Evolutionary conservation across 345 rosid species (phyloP).

Genomic region (Zanthoxylum bungeanum): DNA sequence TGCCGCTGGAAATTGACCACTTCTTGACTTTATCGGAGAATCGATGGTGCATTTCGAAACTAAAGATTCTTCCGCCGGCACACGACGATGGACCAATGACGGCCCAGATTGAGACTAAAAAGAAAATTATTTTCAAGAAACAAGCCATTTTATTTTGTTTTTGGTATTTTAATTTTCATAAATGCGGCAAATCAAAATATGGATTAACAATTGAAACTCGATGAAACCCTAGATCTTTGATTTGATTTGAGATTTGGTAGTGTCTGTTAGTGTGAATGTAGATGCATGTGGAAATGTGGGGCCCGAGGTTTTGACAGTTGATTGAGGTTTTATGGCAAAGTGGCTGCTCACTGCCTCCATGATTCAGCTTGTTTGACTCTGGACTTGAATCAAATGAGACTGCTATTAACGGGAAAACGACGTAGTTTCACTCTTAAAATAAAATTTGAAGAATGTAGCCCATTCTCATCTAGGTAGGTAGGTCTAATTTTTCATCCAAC

Average conservation of each 20-base stretch:
- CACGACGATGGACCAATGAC: slow-evolving; percentile 19
- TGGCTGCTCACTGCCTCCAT: no score
- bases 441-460: no score
- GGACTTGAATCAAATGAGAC: no score
- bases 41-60: slow-evolving; percentile 79
- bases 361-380: no score
- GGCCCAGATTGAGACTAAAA: slow-evolving; percentile 33
- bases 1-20: slow-evolving; percentile 42
- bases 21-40: slow-evolving; percentile 62
- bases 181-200: no score
- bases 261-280: background rate
- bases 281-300: slow-evolving; percentile 25
- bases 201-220: background rate
- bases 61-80: slow-evolving; percentile 59
- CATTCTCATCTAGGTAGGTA: no score
- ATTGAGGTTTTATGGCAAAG: no score
- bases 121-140: slow-evolving; percentile 26
- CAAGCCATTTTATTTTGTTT: slow-evolving; percentile 27
- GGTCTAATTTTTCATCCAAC: no score
- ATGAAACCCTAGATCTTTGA: slow-evolving; percentile 3
- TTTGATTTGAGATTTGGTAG: background rate
- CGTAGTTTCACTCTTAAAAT: no score
- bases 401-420: no score
- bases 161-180: slow-evolving; percentile 9
- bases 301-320: slow-evolving; percentile 11